Conservation (phyloP, 257 asterid genomes). For the Hygrophila difformis region DNA sequence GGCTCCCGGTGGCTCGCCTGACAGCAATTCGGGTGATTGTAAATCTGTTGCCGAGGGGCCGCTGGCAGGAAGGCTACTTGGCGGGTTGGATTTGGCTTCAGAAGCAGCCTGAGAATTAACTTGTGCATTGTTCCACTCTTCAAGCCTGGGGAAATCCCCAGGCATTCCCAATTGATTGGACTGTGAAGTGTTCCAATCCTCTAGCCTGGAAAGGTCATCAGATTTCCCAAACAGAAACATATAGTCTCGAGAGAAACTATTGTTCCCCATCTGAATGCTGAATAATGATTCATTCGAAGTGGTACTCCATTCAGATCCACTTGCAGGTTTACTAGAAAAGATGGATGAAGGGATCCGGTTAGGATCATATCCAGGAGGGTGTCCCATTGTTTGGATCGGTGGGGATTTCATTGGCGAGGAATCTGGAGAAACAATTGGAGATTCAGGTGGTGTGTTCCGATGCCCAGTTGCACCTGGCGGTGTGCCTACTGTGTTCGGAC, state of each 20-base stretch:
- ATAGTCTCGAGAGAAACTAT: conserved; percentile 63
- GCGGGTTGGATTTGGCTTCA: conserved; percentile 14
- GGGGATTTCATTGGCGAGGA: conserved; percentile 33
- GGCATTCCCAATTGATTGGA: neutral
- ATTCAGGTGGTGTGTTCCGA: neutral
- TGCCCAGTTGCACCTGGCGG: conserved; percentile 18
- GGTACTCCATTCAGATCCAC: conserved; percentile 60
- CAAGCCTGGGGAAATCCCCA: conserved; percentile 15
- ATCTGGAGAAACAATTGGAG: too few species aligned
- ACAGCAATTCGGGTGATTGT: too few species aligned
- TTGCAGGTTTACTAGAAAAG: conserved; percentile 38
- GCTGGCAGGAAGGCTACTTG: conserved; percentile 42
- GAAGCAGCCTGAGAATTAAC: conserved; percentile 17
- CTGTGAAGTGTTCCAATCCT: neutral
- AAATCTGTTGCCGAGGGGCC: too few species aligned
- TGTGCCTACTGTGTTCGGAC: conserved; percentile 7
- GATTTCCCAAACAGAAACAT: conserved; percentile 29
- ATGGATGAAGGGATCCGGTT: conserved; percentile 66
- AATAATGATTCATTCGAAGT: conserved; percentile 78
- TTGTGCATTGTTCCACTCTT: conserved; percentile 32
- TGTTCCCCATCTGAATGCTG: conserved; percentile 87
- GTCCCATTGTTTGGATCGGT: conserved; percentile 36
- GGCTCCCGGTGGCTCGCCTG: neutral
- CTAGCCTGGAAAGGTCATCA: conserved; percentile 38
- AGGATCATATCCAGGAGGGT: conserved; percentile 55